These are phyloP conservation scores for Lipomyces lipofer DNA, from an alignment of 805 yeast species.

Conservation along the genomic window DNA sequence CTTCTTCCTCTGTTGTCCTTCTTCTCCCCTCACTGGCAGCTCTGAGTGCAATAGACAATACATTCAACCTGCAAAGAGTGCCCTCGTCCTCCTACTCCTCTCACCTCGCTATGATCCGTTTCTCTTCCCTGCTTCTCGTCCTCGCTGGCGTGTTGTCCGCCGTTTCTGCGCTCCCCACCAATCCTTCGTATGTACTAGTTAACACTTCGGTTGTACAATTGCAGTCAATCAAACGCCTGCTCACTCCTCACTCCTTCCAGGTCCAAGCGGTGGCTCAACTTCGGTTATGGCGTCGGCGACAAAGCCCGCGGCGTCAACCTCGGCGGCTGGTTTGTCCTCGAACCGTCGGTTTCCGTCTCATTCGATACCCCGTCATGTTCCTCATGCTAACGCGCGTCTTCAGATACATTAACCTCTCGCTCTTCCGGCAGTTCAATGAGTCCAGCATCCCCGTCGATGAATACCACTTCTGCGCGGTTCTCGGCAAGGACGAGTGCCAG, in stretches of 20 bases:
- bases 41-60: no score
- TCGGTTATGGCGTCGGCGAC: conserved; percentile 30
- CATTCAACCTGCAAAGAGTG: no score
- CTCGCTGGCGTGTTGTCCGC: not conserved
- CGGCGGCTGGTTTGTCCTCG: conserved; percentile 90
- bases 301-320: conserved; percentile 63
- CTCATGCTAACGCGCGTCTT: not conserved
- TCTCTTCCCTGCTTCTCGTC: not conserved
- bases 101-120: not conserved
- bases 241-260: no score
- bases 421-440: conserved; percentile 56
- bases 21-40: no score
- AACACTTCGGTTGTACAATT: no score
- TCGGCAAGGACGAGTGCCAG: conserved; percentile 50
- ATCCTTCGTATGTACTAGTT: no score
- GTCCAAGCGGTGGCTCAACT: conserved; percentile 30
- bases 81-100: no score
- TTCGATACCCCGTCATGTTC: not conserved
- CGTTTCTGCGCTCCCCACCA: conserved; percentile 6
- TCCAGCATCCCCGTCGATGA: conserved; percentile 76
- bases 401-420: conserved; percentile 65
- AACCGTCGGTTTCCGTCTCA: conserved; percentile 50
- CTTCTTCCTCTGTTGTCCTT: no score
- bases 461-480: conserved; percentile 59
- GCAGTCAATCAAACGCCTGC: no score